Base-by-base conservation (phyloP, 2,329 filamentous ascomycete species). In the Chalara sp. region DNA sequence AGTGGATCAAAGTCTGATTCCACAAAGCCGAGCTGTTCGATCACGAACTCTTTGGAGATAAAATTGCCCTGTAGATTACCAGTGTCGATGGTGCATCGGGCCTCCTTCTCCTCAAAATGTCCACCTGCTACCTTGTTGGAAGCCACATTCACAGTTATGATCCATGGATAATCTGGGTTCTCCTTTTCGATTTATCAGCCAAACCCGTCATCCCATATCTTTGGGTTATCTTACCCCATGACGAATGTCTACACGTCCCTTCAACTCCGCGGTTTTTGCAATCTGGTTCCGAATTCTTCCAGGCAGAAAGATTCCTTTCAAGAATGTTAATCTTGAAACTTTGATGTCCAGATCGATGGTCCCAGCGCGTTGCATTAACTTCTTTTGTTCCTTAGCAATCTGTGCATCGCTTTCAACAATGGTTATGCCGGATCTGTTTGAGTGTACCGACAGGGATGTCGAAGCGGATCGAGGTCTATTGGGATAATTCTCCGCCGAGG, bases 21-120 rank as follows among this genome's bases (percentile, higher is more conserved):
- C 5, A 52, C 31, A 41, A 46, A 56, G n/a, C 41, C 54, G 2
- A 59, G 48, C 2, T 56, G 50, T 5, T 53, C 35, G 4, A 44
- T 32, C 6, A 55, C 47, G 32, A 59, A 56, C 4, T 35, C 41
- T 48, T 48, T 42, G 2, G 57, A 59, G 2, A 59, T 52, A 6
- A 59, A 51, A 7, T 59, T 56, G 7, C 54, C 56, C 49, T 56
- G 56, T 46, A 56, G 40, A 30, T 59, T 59, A 4, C 57, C 57
- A 10, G 57, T 59, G n/a, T 59, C 57, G 6, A 59, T 48, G 2
- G 56, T 58, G 12, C 57, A 59, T 29, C 52, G 53, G 4, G 52
- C 56, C 31, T 39, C 32, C 46, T 53, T 55, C 6, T 49, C 39
- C 30, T 55, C 47, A 1, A 32, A 45, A n/a, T 55, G 49, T 40